Evolutionary conservation across 2,329 filamentous ascomycete species (phyloP).

Genomic region (Penicillium decumbens): DNA sequence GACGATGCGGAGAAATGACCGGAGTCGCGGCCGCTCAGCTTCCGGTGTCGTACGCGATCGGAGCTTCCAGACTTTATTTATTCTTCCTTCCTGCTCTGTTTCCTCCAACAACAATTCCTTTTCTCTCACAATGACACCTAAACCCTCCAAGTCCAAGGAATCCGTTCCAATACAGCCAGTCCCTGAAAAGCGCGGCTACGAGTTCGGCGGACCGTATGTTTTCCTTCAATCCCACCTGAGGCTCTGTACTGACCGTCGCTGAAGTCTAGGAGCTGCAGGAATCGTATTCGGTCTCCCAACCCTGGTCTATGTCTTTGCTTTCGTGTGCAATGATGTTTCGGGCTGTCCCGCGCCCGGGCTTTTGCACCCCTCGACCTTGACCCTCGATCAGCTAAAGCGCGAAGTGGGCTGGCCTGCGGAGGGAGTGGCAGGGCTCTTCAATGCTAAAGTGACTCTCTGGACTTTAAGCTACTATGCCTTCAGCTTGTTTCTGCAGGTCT

Average conservation of each 20-base stretch:
- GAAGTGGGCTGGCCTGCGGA: conserved; percentile 76
- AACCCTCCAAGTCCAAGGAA: conserved; percentile 21
- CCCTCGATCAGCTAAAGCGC: conserved; percentile 65
- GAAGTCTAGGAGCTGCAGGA: conserved; percentile 67
- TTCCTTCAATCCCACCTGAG: background rate
- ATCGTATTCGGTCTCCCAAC: conserved; percentile 78
- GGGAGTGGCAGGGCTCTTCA: conserved; percentile 66
- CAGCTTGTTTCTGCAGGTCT: conserved; percentile 67
- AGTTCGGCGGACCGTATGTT: conserved; percentile 47
- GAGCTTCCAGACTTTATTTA: conserved; percentile 7
- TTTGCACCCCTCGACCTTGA: conserved; percentile 66
- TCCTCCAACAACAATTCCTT: background rate
- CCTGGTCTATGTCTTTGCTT: conserved; percentile 72
- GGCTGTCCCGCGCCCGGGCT: conserved; percentile 85
- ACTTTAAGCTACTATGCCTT: conserved; percentile 73
- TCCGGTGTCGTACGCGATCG: conserved; percentile 21
- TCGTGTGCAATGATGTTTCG: conserved; percentile 86
- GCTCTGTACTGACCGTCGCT: conserved; percentile 12
- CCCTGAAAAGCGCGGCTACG: conserved; percentile 44
- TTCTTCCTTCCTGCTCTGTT: background rate
- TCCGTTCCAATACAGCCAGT: conserved; percentile 34
- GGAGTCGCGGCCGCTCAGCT: conserved; percentile 10
- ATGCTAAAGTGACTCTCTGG: conserved; percentile 63
- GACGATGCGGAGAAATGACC: conserved; percentile 12
- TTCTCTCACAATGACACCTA: conserved; percentile 29